These are phyloP conservation scores for Cicer pinnatifidum DNA, from an alignment of 306 rosid species.

Conservation along the genomic window DNA sequence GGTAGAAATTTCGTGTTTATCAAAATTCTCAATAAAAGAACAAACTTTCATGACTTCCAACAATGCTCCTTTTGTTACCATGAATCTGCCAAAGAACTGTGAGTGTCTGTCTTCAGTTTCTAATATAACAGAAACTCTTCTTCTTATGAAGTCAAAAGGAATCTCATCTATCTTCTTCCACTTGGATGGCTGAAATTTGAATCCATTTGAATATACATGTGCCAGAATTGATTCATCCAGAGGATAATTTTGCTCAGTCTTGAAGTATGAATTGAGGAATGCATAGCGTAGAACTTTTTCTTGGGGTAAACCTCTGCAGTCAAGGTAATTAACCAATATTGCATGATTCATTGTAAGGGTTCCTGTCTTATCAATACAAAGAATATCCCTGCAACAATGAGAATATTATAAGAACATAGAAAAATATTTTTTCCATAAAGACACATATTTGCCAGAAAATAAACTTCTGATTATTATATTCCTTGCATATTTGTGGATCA, in stretches of 20 bases:
- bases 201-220: slow-evolving; percentile 74
- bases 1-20: slow-evolving; percentile 40
- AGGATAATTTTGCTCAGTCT: slow-evolving; percentile 85
- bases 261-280: slow-evolving; percentile 78
- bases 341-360: slow-evolving; percentile 84
- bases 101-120: slow-evolving; percentile 55
- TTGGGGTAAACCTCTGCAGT: slow-evolving; percentile 54
- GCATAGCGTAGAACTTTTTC: slow-evolving; percentile 71
- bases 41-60: slow-evolving; percentile 77
- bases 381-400: slow-evolving; percentile 67
- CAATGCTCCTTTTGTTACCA: slow-evolving; percentile 86
- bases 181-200: slow-evolving; percentile 77
- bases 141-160: slow-evolving; percentile 85
- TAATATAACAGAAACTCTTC: slow-evolving; percentile 76
- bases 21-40: slow-evolving; percentile 61
- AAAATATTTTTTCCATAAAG: neutral
- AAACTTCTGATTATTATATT: too few species aligned
- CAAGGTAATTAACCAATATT: slow-evolving; percentile 66
- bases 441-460: too few species aligned
- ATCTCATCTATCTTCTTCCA: slow-evolving; percentile 81
- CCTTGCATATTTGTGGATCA: too few species aligned
- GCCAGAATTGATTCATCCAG: slow-evolving; percentile 81
- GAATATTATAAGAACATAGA: neutral
- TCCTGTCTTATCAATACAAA: slow-evolving; percentile 89
- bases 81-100: slow-evolving; percentile 48